These are phyloP conservation scores for Apocynum venetum DNA, from an alignment of 257 asterid genomes.

Conservation along the genomic window DNA sequence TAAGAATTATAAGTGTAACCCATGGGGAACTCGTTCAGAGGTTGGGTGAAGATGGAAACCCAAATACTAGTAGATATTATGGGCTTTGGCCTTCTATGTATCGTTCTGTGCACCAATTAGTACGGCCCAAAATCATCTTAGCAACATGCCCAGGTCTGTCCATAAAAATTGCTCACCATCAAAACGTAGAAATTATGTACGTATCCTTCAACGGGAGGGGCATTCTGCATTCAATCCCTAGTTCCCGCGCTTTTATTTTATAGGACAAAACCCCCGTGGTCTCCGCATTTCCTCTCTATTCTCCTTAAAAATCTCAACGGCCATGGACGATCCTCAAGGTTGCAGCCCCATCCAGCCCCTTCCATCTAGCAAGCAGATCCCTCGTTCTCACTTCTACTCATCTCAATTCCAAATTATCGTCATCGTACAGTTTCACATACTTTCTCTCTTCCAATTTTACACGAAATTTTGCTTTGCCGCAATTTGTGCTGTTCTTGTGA, in stretches of 20 bases:
- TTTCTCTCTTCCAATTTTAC: background rate
- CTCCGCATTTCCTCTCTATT: conserved; percentile 30
- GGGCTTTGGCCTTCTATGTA: no score
- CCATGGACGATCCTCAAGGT: conserved; percentile 13
- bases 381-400: background rate
- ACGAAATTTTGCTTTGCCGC: background rate
- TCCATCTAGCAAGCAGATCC: conserved; percentile 4
- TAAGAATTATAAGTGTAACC: no score
- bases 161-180: no score
- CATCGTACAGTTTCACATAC: background rate
- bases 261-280: conserved; percentile 17
- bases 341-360: background rate
- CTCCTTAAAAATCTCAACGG: conserved; percentile 42
- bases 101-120: no score
- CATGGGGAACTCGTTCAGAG: no score
- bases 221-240: no score
- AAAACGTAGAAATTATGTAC: no score
- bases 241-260: conserved; percentile 18
- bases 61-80: no score
- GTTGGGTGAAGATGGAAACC: no score
- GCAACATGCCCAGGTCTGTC: no score
- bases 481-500: background rate
- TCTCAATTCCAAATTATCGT: conserved; percentile 7
- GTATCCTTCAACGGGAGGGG: no score
- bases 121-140: no score